Percentiles rank a stretch among this genome's conserved stretches.
These are phyloP conservation scores for Schizosaccharomyces osmophilus DNA, from an alignment of 805 yeast species.

Conservation along the genomic window DNA sequence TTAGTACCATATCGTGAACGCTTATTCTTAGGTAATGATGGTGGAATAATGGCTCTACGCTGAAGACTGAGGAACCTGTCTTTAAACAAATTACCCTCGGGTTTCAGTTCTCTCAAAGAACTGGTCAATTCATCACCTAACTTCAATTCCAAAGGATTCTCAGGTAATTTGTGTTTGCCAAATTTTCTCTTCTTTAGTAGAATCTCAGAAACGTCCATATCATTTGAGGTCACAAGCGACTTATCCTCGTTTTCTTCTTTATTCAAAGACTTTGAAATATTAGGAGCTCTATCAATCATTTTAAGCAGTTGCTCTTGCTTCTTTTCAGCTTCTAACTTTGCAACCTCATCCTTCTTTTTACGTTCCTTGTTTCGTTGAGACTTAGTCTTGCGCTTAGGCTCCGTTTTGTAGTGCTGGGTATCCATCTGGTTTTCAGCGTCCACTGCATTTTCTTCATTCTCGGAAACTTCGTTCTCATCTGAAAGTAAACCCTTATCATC, in stretches of 20 bases:
- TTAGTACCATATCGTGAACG: conserved; percentile 46
- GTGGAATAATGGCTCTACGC: conserved; percentile 63
- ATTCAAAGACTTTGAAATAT: neutral
- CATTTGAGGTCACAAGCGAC: neutral
- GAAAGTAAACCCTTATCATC: conserved; percentile 20
- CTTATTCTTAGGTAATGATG: conserved; percentile 47
- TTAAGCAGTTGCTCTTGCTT: neutral
- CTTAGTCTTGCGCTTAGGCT: neutral
- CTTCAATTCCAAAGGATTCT: conserved; percentile 42
- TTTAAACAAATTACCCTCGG: conserved; percentile 70
- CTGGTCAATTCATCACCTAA: conserved; percentile 71
- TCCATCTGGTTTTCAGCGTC: conserved; percentile 19
- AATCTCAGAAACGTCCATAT: neutral
- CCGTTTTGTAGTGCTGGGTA: neutral
- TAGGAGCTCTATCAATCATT: neutral
- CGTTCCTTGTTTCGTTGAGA: conserved; percentile 6
- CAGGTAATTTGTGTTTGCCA: conserved; percentile 23
- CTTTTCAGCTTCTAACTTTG: neutral
- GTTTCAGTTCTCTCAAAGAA: conserved; percentile 56
- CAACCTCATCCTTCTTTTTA: neutral
- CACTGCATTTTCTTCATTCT: conserved; percentile 24
- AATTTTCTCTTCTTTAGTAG: conserved; percentile 13
- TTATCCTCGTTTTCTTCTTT: neutral
- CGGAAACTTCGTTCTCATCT: conserved; percentile 16
- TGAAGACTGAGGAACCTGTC: conserved; percentile 68